Percentiles rank a stretch among this genome's conserved stretches.
Evolutionary conservation across 208 protist species (phyloP).

Genomic region (Porcisia deanei): DNA sequence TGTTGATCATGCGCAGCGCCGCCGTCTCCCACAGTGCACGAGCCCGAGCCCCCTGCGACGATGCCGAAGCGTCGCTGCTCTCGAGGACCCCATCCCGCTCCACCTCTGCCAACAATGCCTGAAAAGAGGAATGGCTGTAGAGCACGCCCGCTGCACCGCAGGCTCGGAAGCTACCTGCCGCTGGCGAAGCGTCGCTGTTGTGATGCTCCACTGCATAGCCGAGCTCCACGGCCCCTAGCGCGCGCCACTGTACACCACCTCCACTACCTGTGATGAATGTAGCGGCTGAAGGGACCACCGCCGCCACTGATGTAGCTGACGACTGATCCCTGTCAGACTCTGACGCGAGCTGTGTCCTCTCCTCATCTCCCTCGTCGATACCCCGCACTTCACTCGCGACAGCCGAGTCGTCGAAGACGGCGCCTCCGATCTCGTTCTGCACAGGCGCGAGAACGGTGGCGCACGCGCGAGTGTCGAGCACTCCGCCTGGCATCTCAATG

Average conservation of each 20-base stretch:
- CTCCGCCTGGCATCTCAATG: neutral
- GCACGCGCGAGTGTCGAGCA: slow-evolving; percentile 5
- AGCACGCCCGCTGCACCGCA: slow-evolving; percentile 15
- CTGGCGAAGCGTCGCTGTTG: slow-evolving; percentile 14
- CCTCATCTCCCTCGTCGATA: neutral
- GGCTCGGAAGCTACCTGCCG: slow-evolving; percentile 27
- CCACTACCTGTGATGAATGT: too few relatives aligned
- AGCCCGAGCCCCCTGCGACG: neutral
- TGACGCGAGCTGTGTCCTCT: neutral
- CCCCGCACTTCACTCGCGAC: neutral
- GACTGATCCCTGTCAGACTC: neutral
- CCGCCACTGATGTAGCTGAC: neutral
- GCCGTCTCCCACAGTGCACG: slow-evolving; percentile 27
- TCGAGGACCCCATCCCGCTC: slow-evolving; percentile 2
- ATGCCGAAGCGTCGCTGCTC: neutral
- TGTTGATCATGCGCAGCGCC: slow-evolving; percentile 28
- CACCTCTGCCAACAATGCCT: slow-evolving; percentile 23
- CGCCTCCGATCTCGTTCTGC: neutral
- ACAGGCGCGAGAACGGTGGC: neutral
- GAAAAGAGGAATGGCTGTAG: slow-evolving; percentile 22
- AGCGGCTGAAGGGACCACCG: neutral
- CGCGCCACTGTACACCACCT: slow-evolving; percentile 25
- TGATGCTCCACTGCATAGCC: slow-evolving; percentile 70
- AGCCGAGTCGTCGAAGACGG: neutral
- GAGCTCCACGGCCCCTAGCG: slow-evolving; percentile 41